A percentile compares a stretch with the other conserved stretches of the same genome.
Evolutionary conservation across 805 yeast species (phyloP).

Genomic region (Saturnispora sanitii): DNA sequence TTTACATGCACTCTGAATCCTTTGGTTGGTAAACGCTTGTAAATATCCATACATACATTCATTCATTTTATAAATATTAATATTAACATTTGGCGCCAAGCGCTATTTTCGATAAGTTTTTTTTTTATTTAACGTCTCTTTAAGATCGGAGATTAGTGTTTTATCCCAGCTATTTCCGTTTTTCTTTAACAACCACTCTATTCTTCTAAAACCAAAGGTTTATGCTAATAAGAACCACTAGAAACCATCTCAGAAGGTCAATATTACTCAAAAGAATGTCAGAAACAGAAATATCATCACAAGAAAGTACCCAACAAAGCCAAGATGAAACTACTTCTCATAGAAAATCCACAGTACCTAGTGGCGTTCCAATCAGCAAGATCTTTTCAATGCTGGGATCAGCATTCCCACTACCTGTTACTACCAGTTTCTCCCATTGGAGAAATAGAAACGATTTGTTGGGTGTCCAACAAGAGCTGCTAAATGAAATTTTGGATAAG

Average conservation of each 20-base stretch:
- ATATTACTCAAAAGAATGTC: neutral
- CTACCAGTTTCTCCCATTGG: conserved; percentile 47
- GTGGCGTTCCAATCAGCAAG: conserved; percentile 52
- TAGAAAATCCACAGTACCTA: conserved; percentile 52
- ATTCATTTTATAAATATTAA: neutral
- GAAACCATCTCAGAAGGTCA: neutral
- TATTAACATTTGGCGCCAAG: neutral
- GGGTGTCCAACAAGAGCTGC: conserved; percentile 33
- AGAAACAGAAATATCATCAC: neutral
- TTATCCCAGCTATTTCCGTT: neutral
- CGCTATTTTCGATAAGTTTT: neutral
- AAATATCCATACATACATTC: conserved; percentile 1
- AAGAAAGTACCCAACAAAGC: neutral
- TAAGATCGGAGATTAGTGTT: neutral
- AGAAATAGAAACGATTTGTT: conserved; percentile 21
- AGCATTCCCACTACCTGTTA: conserved; percentile 47
- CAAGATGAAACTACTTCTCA: conserved; percentile 20
- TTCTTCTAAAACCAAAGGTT: neutral
- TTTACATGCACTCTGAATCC: conserved; percentile 42
- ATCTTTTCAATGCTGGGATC: conserved; percentile 31
- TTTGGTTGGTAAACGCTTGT: conserved; percentile 31
- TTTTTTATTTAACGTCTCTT: neutral
- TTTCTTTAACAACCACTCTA: neutral
- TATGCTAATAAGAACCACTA: neutral
- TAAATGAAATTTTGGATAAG: conserved; percentile 46